Evolutionary conservation across 352 stramenopile genomes (phyloP).

Genomic region (Phytophthora pisi): DNA sequence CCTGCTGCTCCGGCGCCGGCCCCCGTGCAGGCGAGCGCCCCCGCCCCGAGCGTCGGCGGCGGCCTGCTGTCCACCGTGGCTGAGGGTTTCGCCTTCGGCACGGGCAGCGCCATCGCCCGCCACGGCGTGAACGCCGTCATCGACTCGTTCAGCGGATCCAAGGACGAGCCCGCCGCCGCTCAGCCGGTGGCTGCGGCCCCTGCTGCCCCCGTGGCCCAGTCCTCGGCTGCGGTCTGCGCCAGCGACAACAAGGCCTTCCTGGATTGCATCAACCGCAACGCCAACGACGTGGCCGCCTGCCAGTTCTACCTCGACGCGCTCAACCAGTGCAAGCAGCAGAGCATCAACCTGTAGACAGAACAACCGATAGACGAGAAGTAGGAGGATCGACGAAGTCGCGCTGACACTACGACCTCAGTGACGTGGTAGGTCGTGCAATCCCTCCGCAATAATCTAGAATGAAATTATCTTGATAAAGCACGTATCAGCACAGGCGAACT

Average conservation of each 20-base stretch:
- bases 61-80: slow-evolving; percentile 95
- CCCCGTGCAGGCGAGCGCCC: slow-evolving; percentile 33
- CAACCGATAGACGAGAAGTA: slow-evolving; percentile 1
- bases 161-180: slow-evolving; percentile 36
- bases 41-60: slow-evolving; percentile 82
- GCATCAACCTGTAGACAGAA: slow-evolving; percentile 50
- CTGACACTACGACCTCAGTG: neutral
- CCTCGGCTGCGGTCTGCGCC: slow-evolving; percentile 44
- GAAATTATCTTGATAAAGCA: slow-evolving; percentile 20
- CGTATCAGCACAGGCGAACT: too few species aligned
- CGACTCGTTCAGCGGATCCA: slow-evolving; percentile 68
- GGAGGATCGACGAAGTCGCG: neutral
- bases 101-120: slow-evolving; percentile 95
- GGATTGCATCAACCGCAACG: slow-evolving; percentile 77
- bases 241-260: slow-evolving; percentile 81
- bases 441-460: slow-evolving; percentile 14
- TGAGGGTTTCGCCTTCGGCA: slow-evolving; percentile 97
- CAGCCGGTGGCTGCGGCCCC: slow-evolving; percentile 22
- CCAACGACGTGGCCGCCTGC: slow-evolving; percentile 80
- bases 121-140: slow-evolving; percentile 75
- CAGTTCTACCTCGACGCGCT: slow-evolving; percentile 87
- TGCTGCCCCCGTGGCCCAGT: slow-evolving; percentile 14
- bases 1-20: slow-evolving; percentile 34
- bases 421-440: neutral
- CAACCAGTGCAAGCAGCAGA: slow-evolving; percentile 86